Evolutionary conservation across 2,329 filamentous ascomycete species (phyloP).

Genomic region (Fusarium sp.): DNA sequence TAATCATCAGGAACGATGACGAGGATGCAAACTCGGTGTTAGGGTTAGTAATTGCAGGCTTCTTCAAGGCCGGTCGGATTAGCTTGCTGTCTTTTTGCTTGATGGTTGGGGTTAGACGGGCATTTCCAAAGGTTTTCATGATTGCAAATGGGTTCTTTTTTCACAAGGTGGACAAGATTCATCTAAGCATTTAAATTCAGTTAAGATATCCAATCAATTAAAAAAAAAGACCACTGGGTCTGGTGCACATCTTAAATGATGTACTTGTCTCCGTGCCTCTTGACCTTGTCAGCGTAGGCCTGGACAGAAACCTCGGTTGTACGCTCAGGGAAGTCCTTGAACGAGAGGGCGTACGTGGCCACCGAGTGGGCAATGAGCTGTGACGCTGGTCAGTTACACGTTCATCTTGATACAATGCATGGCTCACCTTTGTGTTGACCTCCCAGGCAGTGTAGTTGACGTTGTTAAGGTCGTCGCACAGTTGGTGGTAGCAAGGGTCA

Average conservation of each 20-base stretch:
- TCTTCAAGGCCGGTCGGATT: conserved; percentile 15
- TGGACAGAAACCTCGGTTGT: conserved; percentile 45
- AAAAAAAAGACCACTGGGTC: conserved; percentile 16
- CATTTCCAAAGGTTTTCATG: conserved; percentile 21
- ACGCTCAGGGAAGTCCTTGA: conserved; percentile 73
- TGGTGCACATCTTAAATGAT: conserved; percentile 51
- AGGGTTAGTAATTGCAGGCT: conserved; percentile 14
- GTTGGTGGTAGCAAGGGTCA: conserved; percentile 71
- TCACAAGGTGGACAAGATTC: conserved; percentile 27
- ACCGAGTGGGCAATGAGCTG: conserved; percentile 77
- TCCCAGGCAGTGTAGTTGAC: conserved; percentile 71
- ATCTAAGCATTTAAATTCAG: conserved; percentile 36
- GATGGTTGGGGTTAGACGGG: conserved; percentile 31
- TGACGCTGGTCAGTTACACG: conserved; percentile 28
- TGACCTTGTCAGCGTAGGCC: conserved; percentile 51
- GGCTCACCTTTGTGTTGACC: conserved; percentile 67
- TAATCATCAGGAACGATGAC: conserved; percentile 20
- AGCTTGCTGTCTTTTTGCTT: conserved; percentile 2
- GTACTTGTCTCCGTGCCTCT: conserved; percentile 64
- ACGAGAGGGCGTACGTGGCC: conserved; percentile 75
- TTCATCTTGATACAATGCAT: background rate
- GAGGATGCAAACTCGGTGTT: conserved; percentile 35
- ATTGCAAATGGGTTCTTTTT: conserved; percentile 20
- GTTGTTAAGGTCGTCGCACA: conserved; percentile 70
- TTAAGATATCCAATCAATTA: conserved; percentile 38